Percentiles rank a stretch among this genome's conserved stretches.
These are phyloP conservation scores for Dictyostelium capitatum DNA, from an alignment of 78 protist genomes.

Conservation along the genomic window DNA sequence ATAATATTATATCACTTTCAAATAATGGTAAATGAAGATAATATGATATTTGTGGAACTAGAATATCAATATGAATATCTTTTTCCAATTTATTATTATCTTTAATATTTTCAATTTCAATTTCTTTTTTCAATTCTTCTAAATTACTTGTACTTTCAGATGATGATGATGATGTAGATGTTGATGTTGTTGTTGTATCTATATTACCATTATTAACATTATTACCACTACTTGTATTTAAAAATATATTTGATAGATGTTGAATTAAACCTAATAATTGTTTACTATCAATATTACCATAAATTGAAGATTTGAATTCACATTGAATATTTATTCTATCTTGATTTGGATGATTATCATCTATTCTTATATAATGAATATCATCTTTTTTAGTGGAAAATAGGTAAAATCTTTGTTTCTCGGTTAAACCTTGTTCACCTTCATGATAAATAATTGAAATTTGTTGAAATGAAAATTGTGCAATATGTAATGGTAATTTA, in stretches of 20 bases:
- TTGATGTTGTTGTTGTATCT: not conserved
- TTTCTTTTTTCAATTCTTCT: not conserved
- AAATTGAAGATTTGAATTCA: slow-evolving; percentile 3
- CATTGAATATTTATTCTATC: slow-evolving; percentile 25
- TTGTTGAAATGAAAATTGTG: slow-evolving; percentile 28
- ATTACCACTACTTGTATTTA: not conserved
- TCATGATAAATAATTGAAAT: slow-evolving; percentile 6
- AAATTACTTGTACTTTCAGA: not conserved
- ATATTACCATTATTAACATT: not conserved
- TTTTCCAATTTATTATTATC: not conserved
- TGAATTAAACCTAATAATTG: slow-evolving; percentile 25
- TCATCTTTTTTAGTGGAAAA: slow-evolving; percentile 44
- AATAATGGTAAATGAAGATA: slow-evolving; percentile 20
- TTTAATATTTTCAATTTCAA: not conserved
- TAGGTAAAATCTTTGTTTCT: slow-evolving; percentile 14
- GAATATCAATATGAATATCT: slow-evolving; percentile 2
- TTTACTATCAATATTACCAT: not conserved
- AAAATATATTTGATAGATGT: slow-evolving; percentile 29
- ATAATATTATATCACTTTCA: not conserved
- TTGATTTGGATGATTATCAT: not conserved
- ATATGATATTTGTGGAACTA: slow-evolving; percentile 13
- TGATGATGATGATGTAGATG: not conserved
- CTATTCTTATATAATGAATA: slow-evolving; percentile 16
- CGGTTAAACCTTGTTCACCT: not conserved
- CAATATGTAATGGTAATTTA: slow-evolving; percentile 8